phyloP scores from a whole-genome alignment of 2,329 filamentous ascomycete species.

The Penicillium sp. region DNA sequence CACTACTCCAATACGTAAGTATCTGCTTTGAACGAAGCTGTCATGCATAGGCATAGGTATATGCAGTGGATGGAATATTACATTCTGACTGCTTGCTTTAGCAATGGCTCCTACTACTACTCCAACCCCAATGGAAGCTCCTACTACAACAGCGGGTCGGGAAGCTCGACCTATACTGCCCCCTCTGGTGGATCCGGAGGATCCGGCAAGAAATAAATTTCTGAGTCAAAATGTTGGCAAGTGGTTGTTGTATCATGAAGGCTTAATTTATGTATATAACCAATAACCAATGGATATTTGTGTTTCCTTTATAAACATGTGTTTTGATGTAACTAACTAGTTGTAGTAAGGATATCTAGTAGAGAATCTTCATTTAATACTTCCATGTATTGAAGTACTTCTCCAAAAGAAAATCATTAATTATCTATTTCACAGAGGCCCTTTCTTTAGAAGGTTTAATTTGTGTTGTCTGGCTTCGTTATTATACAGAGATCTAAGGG shows the following conservation, averaged over 20 bases:
- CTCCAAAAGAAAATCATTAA: not conserved
- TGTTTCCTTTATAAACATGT: not conserved
- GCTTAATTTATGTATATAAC: not conserved
- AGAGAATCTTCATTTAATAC: not conserved
- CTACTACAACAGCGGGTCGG: slow-evolving; percentile 63
- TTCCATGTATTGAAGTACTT: not conserved
- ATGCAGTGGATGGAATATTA: not conserved
- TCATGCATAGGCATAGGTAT: not conserved
- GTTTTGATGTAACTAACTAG: not conserved
- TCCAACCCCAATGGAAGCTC: slow-evolving; percentile 66
- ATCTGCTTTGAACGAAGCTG: not conserved
- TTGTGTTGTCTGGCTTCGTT: not conserved
- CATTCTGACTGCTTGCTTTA: slow-evolving; percentile 21
- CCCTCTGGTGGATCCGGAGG: slow-evolving; percentile 29
- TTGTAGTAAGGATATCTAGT: not conserved
- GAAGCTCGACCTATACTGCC: slow-evolving; percentile 60
- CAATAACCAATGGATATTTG: not conserved
- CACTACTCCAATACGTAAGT: slow-evolving; percentile 65
- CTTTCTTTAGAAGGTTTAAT: not conserved
- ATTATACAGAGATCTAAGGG: not conserved
- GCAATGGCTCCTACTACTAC: slow-evolving; percentile 71
- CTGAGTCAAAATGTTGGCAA: too few relatives aligned
- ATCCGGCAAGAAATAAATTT: slow-evolving; percentile 11
- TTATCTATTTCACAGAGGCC: not conserved
- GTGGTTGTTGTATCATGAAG: not conserved